Base-by-base conservation (phyloP, 164 flowering plant species). In the Vitis riparia region DNA sequence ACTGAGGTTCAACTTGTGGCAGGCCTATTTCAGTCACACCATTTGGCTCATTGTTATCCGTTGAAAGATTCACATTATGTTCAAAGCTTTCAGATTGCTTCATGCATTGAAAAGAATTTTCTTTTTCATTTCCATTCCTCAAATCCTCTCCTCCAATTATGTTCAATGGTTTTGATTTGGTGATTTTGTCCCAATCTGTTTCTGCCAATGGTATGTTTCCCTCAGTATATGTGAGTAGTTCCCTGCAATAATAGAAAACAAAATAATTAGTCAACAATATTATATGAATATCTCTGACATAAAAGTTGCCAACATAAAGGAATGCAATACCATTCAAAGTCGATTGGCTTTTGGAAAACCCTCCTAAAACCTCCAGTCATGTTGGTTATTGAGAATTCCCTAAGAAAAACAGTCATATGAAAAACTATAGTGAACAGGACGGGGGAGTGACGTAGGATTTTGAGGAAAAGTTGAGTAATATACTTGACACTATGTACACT, bases 331-430 rank as follows among this genome's bases (percentile, higher is more conserved):
- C 95, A 94, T 79, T 91, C 89, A 76, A 84, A 94, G 79, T 92
- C 89, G 68, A 81, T 59, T 30, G 93, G 96, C 70, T 82, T 91
- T 77, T 90, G 97, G 65, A 91, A 90, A 62, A 92, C 93, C 23
- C 89, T 83, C 73, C 99, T 84, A 68, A 90, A 91, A 69, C 83
- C 89, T 75, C 99, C 99, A 59, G 90, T 90, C 94, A 94, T 71
- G 63, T 83, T 83, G 61, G 90, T 90, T 64, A 94, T 86, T 44
- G 98, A 92, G 69, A 94, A 91, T 71, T 94, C 99, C 89, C 97
- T 94, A 63, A 13, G 49, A 82, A 62, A 61, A 15, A 66, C 30
- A 30, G 5, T 12, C 9, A 56, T 14, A 70, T 62, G 56, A 61
- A 32, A 9, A 61, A 27, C 56, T n/a, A 50, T 1, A 13, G 48